Evolutionary conservation across 2,329 filamentous ascomycete species (phyloP).

Genomic region (Bretziella fagacearum): DNA sequence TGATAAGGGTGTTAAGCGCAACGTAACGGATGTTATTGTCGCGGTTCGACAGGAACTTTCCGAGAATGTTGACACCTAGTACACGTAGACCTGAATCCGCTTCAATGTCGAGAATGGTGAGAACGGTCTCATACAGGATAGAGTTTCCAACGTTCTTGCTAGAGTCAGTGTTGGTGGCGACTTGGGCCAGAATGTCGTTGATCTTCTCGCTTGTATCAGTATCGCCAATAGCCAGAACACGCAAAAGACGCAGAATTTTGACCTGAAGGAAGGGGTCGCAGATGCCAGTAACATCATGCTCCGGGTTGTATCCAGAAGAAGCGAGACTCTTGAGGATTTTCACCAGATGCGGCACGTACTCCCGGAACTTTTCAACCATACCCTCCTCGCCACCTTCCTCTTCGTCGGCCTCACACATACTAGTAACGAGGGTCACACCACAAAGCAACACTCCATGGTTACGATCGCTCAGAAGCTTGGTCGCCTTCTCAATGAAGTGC

Average conservation of each 20-base stretch:
- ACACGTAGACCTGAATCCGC: constrained; percentile 90
- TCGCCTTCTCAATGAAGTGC: constrained; percentile 89
- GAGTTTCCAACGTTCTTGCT: constrained; percentile 98
- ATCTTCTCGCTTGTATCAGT: constrained; percentile 84
- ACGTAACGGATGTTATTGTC: constrained; percentile 99
- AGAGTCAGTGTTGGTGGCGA: constrained; percentile 94
- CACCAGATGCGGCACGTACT: constrained; percentile 68
- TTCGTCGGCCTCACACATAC: constrained; percentile 88
- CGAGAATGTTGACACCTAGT: constrained; percentile 91
- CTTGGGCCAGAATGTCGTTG: constrained; percentile 94
- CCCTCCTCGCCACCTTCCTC: constrained; percentile 79
- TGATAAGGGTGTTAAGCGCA: constrained; percentile 89
- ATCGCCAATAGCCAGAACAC: constrained; percentile 76
- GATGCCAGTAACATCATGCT: constrained; percentile 96
- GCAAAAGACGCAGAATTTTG: constrained; percentile 76
- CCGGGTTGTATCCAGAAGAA: constrained; percentile 88
- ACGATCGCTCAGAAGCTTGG: constrained; percentile 70
- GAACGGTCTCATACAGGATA: constrained; percentile 90
- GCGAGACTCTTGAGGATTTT: constrained; percentile 83
- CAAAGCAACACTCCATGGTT: constrained; percentile 94
- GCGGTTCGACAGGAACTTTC: constrained; percentile 94
- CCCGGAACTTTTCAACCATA: constrained; percentile 78
- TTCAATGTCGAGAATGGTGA: constrained; percentile 95
- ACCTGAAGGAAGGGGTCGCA: constrained; percentile 96
- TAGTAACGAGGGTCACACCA: constrained; percentile 76